phyloP scores from a whole-genome alignment of 371 early-diverging fungal genomes.

The Apophysomyces ossiformis region DNA sequence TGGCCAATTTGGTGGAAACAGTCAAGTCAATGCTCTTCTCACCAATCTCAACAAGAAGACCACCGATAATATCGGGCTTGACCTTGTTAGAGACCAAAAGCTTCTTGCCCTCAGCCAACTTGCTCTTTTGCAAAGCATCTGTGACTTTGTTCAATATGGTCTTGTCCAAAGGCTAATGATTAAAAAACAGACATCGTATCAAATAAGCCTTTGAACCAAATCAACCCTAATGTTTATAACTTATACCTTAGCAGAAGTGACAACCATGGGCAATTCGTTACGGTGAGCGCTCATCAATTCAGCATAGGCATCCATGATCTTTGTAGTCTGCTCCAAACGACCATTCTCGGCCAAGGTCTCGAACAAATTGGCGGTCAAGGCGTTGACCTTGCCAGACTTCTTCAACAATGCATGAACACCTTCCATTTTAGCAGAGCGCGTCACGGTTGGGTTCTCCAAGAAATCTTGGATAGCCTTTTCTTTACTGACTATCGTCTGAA shows the following conservation, averaged over 20 bases:
- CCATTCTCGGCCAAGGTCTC: slow-evolving; percentile 92
- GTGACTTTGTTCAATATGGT: slow-evolving; percentile 56
- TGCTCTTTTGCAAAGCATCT: slow-evolving; percentile 56
- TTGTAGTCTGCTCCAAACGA: slow-evolving; percentile 83
- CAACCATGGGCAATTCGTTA: slow-evolving; percentile 87
- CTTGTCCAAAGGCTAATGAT: slow-evolving; percentile 55
- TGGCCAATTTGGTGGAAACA: slow-evolving; percentile 91
- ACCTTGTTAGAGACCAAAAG: slow-evolving; percentile 89
- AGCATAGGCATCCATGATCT: slow-evolving; percentile 81
- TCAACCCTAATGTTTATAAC: not conserved
- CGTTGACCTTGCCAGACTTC: slow-evolving; percentile 72
- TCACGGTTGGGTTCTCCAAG: slow-evolving; percentile 89
- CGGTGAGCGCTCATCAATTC: slow-evolving; percentile 92
- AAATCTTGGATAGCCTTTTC: slow-evolving; percentile 74
- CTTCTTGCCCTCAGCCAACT: slow-evolving; percentile 58
- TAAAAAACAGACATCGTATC: not conserved
- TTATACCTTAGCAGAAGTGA: slow-evolving; percentile 89
- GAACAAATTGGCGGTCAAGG: slow-evolving; percentile 90
- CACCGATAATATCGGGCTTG: slow-evolving; percentile 94
- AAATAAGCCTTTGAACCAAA: not conserved
- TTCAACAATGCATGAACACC: slow-evolving; percentile 68
- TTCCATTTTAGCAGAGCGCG: slow-evolving; percentile 77
- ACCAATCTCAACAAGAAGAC: slow-evolving; percentile 95
- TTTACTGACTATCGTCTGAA: slow-evolving; percentile 73
- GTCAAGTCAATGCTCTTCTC: slow-evolving; percentile 98